phyloP scores from a whole-genome alignment of 108 stramenopile genomes.

The Cyclotella cryptica region DNA sequence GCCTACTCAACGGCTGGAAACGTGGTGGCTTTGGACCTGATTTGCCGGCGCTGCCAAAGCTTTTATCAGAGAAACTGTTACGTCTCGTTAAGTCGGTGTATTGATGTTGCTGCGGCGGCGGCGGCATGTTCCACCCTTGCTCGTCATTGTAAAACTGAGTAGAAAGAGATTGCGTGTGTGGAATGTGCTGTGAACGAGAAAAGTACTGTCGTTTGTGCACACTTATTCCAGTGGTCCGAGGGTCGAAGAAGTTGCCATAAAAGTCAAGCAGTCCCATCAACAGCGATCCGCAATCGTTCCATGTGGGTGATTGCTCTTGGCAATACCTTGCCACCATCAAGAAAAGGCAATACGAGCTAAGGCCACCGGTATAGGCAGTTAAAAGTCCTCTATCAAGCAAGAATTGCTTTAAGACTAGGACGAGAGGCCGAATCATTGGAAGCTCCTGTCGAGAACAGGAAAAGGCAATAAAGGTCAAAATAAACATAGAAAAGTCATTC shows the following conservation, averaged over 20 bases:
- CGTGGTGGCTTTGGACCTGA: slow-evolving; percentile 22
- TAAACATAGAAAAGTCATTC: not conserved
- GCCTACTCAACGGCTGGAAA: slow-evolving; percentile 40
- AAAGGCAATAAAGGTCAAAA: no score
- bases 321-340: slow-evolving; percentile 91
- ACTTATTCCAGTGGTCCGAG: slow-evolving; percentile 87
- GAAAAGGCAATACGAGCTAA: slow-evolving; percentile 91
- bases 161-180: slow-evolving; percentile 3
- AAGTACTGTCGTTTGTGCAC: slow-evolving; percentile 77
- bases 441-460: slow-evolving; percentile 47
- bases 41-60: not conserved
- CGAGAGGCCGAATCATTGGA: slow-evolving; percentile 78
- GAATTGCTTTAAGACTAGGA: slow-evolving; percentile 89
- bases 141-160: slow-evolving; percentile 4
- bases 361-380: slow-evolving; percentile 92
- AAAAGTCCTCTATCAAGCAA: slow-evolving; percentile 85
- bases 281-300: slow-evolving; percentile 89
- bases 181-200: slow-evolving; percentile 60
- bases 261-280: slow-evolving; percentile 94
- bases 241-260: slow-evolving; percentile 93
- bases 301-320: slow-evolving; percentile 80
- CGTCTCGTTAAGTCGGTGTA: slow-evolving; percentile 51
- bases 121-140: slow-evolving; percentile 19
- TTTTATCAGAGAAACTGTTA: slow-evolving; percentile 56
- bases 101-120: slow-evolving; percentile 24